Evolutionary conservation across 2,329 filamentous ascomycete genomes (phyloP).

Genomic region (Nigrospora sphaerica): DNA sequence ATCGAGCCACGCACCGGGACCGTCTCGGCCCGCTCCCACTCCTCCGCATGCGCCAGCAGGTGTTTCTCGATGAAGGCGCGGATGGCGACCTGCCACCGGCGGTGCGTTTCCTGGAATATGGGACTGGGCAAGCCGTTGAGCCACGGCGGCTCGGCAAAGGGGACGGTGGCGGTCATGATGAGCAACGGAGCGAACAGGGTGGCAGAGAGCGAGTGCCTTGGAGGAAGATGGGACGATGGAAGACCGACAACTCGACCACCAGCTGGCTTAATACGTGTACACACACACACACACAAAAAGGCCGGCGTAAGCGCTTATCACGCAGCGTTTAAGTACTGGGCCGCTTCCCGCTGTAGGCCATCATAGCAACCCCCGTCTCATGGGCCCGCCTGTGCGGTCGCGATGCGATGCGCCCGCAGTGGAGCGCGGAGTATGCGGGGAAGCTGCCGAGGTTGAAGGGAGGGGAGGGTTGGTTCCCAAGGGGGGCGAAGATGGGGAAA

Average conservation of each 20-base stretch:
- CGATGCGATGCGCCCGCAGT: no score
- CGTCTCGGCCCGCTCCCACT: slow-evolving; percentile 62
- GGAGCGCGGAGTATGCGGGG: background rate
- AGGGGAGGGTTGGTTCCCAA: background rate
- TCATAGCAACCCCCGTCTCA: no score
- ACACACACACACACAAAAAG: no score
- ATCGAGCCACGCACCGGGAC: slow-evolving; percentile 34
- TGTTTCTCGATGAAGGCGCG: slow-evolving; percentile 60
- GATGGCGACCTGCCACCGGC: slow-evolving; percentile 59
- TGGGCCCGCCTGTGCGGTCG: no score
- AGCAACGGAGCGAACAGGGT: background rate
- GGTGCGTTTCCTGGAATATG: slow-evolving; percentile 62
- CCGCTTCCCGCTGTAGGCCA: no score
- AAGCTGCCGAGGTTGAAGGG: background rate
- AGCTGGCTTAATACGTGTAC: no score
- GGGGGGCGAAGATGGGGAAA: no score
- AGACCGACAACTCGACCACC: no score
- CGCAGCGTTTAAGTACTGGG: no score
- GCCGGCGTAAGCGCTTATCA: no score
- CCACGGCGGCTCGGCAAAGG: slow-evolving; percentile 69
- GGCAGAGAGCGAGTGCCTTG: background rate
- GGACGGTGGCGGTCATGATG: slow-evolving; percentile 30
- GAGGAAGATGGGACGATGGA: background rate
- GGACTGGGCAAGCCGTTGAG: slow-evolving; percentile 63
- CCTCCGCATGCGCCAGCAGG: slow-evolving; percentile 53